A percentile compares a stretch with the other conserved stretches of the same genome.
phyloP scores from a whole-genome alignment of 345 rosid species.

The Hibiscus syriacus region DNA sequence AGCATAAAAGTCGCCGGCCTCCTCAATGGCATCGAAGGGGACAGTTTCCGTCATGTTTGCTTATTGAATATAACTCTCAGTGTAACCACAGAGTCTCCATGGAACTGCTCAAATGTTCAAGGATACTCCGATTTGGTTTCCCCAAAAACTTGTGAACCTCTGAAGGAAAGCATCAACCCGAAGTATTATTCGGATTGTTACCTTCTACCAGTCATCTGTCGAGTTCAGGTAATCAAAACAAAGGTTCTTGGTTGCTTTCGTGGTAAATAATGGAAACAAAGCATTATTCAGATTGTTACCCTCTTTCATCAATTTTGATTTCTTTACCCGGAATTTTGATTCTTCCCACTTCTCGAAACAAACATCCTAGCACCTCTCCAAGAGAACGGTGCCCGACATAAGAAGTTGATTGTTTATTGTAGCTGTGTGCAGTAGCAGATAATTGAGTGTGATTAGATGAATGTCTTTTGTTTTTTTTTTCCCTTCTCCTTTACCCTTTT shows the following conservation, averaged over 20 bases:
- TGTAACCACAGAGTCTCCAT: constrained; percentile 42
- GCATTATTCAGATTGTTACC: constrained; percentile 21
- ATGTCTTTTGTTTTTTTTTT: constrained; percentile 13
- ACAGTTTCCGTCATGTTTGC: constrained; percentile 61
- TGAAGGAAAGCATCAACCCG: constrained; percentile 52
- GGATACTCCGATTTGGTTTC: constrained; percentile 72
- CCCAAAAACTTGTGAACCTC: constrained; percentile 64
- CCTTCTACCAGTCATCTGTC: constrained; percentile 30
- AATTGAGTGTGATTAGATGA: constrained; percentile 46
- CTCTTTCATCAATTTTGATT: constrained; percentile 13
- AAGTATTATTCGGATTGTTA: constrained; percentile 59
- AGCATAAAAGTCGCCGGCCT: constrained; percentile 65
- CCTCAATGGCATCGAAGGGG: constrained; percentile 80
- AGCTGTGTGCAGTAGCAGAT: constrained; percentile 66
- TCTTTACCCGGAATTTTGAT: constrained; percentile 26
- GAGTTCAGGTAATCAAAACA: constrained; percentile 36
- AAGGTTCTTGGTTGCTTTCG: constrained; percentile 45
- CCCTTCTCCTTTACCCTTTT: constrained; percentile 2
- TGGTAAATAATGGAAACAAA: constrained; percentile 40
- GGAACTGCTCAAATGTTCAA: constrained; percentile 70
- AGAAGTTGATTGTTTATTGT: constrained; percentile 47
- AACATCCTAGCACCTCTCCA: constrained; percentile 23
- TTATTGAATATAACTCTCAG: constrained; percentile 51
- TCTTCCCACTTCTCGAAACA: constrained; percentile 32
- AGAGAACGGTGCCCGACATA: constrained; percentile 22